phyloP scores from a whole-genome alignment of 108 stramenopile genomes.

The Fragilaria radians region DNA sequence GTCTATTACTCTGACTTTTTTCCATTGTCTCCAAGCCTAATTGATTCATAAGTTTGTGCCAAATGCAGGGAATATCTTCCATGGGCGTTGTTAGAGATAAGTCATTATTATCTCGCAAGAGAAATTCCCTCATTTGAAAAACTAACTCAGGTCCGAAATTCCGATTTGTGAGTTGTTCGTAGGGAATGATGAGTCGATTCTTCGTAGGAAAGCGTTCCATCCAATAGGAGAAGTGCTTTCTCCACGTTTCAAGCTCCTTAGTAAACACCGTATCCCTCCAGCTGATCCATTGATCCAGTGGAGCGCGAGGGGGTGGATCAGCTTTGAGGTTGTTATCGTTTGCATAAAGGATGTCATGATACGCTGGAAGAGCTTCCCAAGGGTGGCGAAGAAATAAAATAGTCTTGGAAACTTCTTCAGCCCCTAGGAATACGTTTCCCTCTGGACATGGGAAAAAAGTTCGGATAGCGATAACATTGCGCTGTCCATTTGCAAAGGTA shows the following conservation, averaged over 20 bases:
- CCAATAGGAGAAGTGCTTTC: conserved; percentile 10
- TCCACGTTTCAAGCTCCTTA: conserved; percentile 2
- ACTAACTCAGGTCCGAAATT: conserved; percentile 4
- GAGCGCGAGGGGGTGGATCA: neutral
- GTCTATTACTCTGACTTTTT: neutral
- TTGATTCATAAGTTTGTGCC: neutral
- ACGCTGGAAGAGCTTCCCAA: conserved; percentile 3
- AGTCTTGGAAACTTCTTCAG: neutral
- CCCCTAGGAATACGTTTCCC: neutral
- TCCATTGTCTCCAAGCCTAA: neutral
- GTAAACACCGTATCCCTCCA: conserved; percentile 8
- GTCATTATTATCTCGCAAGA: neutral
- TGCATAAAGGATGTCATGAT: conserved; percentile 7
- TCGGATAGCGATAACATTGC: conserved; percentile 1
- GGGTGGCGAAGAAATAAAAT: conserved; percentile 6
- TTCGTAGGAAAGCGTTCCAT: conserved; percentile 5
- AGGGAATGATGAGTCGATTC: conserved; percentile 6
- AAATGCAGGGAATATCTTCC: conserved; percentile 4
- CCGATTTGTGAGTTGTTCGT: neutral
- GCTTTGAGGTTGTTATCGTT: neutral
- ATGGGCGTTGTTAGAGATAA: neutral
- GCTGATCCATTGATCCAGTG: conserved; percentile 5
- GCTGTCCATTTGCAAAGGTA: conserved; percentile 6
- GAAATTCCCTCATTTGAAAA: conserved; percentile 4
- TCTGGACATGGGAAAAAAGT: conserved; percentile 3